These are phyloP conservation scores for Euphorbia neoarborescens DNA, from an alignment of 441 rosid species.

Conservation along the genomic window DNA sequence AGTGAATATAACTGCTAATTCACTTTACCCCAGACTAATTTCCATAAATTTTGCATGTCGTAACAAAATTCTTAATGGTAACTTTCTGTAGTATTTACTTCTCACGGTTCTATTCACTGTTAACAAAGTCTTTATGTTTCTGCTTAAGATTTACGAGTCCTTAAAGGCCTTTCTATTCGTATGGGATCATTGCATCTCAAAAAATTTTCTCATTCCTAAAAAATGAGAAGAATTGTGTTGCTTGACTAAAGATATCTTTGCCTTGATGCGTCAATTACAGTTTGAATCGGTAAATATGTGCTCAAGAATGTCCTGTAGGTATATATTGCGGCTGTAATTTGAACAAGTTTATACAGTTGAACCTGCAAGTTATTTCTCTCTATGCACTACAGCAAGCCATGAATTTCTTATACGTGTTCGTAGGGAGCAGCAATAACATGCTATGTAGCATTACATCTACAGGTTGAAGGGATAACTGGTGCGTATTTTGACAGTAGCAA, in stretches of 20 bases:
- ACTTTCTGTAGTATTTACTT: not conserved
- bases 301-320: constrained; percentile 25
- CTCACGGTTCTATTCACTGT: not conserved
- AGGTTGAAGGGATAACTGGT: constrained; percentile 20
- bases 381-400: not conserved
- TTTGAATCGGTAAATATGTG: constrained; percentile 8
- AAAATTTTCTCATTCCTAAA: too few species aligned
- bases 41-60: constrained; percentile 51
- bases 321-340: not conserved
- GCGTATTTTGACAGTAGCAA: constrained; percentile 24
- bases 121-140: too few species aligned
- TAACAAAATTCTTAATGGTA: constrained; percentile 41
- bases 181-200: too few species aligned
- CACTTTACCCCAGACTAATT: constrained; percentile 68
- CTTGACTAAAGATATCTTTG: not conserved
- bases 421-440: constrained; percentile 31
- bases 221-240: not conserved
- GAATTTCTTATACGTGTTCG: not conserved
- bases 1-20: constrained; percentile 55
- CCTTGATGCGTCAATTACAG: constrained; percentile 12
- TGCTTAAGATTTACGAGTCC: too few species aligned
- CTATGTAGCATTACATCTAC: constrained; percentile 25
- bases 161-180: too few species aligned
- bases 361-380: not conserved
- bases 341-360: not conserved